Conservation (phyloP, 208 protist species). For the Angomonas desouzai region DNA sequence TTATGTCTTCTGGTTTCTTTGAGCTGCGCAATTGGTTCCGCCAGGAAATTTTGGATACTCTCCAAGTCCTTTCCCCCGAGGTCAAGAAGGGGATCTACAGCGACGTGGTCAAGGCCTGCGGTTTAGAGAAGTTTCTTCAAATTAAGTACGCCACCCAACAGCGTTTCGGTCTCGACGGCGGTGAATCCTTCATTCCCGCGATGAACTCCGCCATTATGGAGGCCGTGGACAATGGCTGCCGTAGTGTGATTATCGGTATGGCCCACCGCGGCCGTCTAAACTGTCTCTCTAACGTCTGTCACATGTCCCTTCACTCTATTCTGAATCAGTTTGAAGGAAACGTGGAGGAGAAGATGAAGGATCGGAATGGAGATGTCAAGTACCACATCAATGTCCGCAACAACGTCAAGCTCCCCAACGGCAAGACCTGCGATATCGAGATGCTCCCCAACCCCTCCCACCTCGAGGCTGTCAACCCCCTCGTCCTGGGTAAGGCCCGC, state of each 20-base stretch:
- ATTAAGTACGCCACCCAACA: constrained; percentile 93
- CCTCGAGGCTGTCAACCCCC: constrained; percentile 98
- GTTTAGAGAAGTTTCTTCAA: constrained; percentile 93
- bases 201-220: constrained; percentile 92
- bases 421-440: constrained; percentile 91
- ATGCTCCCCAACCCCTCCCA: constrained; percentile 98
- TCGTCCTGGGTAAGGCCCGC: constrained; percentile 96
- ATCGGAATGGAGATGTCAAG: constrained; percentile 94
- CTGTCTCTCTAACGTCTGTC: constrained; percentile 95
- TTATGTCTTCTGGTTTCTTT: constrained; percentile 94
- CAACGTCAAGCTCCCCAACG: constrained; percentile 55
- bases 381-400: constrained; percentile 96
- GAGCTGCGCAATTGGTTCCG: constrained; percentile 95
- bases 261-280: constrained; percentile 97
- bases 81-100: constrained; percentile 66
- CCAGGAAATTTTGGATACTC: constrained; percentile 79
- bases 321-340: constrained; percentile 90
- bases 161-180: constrained; percentile 97
- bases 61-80: constrained; percentile 41
- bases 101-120: constrained; percentile 86
- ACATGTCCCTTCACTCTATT: constrained; percentile 89
- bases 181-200: constrained; percentile 95
- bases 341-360: constrained; percentile 27
- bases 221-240: constrained; percentile 79
- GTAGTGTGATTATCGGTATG: constrained; percentile 96